These are phyloP conservation scores for Pochonia chlamydosporia DNA, from an alignment of 2,329 filamentous ascomycete species.

Conservation along the genomic window DNA sequence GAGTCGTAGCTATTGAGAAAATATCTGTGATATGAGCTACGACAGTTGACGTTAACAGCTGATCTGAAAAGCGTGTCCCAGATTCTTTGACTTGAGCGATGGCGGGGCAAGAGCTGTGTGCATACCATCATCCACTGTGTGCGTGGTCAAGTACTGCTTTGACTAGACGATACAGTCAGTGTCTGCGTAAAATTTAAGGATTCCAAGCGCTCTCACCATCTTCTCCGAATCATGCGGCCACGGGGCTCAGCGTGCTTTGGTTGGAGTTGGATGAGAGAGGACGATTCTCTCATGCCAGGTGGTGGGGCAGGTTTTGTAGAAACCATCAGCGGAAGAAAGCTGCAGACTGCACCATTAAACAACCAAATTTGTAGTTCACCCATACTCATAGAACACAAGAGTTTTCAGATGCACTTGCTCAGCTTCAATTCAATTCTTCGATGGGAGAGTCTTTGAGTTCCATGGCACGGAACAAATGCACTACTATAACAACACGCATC, in stretches of 20 bases:
- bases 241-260: not conserved
- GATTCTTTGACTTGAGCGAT: not conserved
- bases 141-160: conserved; percentile 94
- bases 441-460: too few species aligned
- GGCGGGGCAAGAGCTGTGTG: conserved; percentile 19
- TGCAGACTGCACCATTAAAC: too few species aligned
- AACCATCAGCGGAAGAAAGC: too few species aligned
- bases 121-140: conserved; percentile 81
- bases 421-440: too few species aligned
- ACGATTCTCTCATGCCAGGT: conserved; percentile 5
- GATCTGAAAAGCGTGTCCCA: not conserved
- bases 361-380: too few species aligned
- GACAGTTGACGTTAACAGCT: conserved; percentile 9
- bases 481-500: too few species aligned
- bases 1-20: conserved; percentile 74
- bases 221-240: not conserved
- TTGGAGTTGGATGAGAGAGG: conserved; percentile 7
- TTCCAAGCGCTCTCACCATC: conserved; percentile 20
- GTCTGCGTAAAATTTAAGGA: not conserved
- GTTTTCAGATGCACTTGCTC: too few species aligned
- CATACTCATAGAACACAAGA: too few species aligned
- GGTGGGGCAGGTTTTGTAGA: conserved; percentile 8
- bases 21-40: conserved; percentile 79
- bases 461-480: too few species aligned
- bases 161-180: conserved; percentile 51